Evolutionary conservation across 2,329 filamentous ascomycete genomes (phyloP).

Genomic region (Claviceps quebecensis): DNA sequence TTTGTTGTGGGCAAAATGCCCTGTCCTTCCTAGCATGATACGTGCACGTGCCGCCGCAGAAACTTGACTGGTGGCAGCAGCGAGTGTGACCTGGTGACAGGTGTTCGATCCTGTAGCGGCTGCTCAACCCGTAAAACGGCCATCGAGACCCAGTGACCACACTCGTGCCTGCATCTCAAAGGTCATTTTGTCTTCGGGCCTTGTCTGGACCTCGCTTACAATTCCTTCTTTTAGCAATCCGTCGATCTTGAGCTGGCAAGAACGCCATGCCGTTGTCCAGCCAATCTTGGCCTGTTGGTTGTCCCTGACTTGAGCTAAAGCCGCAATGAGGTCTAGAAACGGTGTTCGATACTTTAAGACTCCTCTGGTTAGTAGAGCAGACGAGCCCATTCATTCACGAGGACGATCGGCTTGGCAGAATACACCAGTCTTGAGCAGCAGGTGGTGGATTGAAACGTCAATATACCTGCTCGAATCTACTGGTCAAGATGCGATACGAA

Average conservation of each 20-base stretch:
- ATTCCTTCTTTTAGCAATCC: conserved; percentile 3
- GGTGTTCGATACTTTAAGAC: neutral
- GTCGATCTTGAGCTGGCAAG: conserved; percentile 1
- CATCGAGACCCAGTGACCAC: neutral
- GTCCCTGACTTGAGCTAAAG: neutral
- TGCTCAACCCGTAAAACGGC: neutral
- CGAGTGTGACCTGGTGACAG: neutral
- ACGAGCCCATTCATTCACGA: neutral
- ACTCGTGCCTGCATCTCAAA: neutral
- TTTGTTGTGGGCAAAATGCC: neutral
- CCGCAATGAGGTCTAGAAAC: neutral
- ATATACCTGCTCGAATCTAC: neutral
- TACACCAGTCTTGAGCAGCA: neutral
- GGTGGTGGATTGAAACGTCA: neutral
- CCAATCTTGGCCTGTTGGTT: neutral
- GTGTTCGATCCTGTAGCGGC: conserved; percentile 1
- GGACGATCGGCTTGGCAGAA: neutral
- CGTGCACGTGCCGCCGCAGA: neutral
- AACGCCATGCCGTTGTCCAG: conserved; percentile 2
- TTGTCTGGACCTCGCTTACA: conserved; percentile 4
- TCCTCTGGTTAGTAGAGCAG: neutral
- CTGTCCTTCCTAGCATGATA: neutral
- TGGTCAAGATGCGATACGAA: conserved; percentile 58
- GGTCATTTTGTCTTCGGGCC: neutral
- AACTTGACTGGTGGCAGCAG: no score